Evolutionary conservation across 2,329 filamentous ascomycete species (phyloP).

Genomic region (Botrytis hyacinthi): DNA sequence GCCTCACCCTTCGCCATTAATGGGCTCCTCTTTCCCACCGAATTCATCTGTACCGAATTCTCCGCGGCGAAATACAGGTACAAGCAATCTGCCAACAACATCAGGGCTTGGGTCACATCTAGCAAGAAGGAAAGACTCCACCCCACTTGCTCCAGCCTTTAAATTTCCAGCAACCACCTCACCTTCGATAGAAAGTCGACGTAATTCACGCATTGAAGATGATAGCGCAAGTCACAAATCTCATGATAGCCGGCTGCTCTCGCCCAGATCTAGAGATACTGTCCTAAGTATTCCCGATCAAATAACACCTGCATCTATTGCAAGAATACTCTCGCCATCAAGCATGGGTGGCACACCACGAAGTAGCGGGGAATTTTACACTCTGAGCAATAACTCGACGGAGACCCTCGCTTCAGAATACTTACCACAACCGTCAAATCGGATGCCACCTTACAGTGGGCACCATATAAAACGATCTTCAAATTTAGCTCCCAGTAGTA

Average conservation of each 20-base stretch:
- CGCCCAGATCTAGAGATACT: slow-evolving; percentile 34
- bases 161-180: slow-evolving; percentile 53
- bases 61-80: slow-evolving; percentile 30
- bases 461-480: slow-evolving; percentile 45
- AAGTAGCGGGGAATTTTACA: slow-evolving; percentile 93
- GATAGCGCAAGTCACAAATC: slow-evolving; percentile 16
- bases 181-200: slow-evolving; percentile 32
- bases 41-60: slow-evolving; percentile 16
- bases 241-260: slow-evolving; percentile 29
- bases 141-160: slow-evolving; percentile 47
- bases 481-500: slow-evolving; percentile 43
- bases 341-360: slow-evolving; percentile 77
- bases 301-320: slow-evolving; percentile 54
- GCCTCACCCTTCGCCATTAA: slow-evolving; percentile 40
- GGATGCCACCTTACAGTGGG: slow-evolving; percentile 46
- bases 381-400: slow-evolving; percentile 88
- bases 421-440: slow-evolving; percentile 51
- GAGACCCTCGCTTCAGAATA: slow-evolving; percentile 94
- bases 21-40: slow-evolving; percentile 37
- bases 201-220: slow-evolving; percentile 20
- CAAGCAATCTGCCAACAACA: slow-evolving; percentile 42
- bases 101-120: slow-evolving; percentile 41
- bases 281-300: slow-evolving; percentile 56
- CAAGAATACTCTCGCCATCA: slow-evolving; percentile 70
- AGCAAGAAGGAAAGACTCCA: slow-evolving; percentile 37